Evolutionary conservation across 305 asterid genomes (phyloP), one percentile per base, ranked within the genome.

Genomic region (Striga hermonthica): DNA sequence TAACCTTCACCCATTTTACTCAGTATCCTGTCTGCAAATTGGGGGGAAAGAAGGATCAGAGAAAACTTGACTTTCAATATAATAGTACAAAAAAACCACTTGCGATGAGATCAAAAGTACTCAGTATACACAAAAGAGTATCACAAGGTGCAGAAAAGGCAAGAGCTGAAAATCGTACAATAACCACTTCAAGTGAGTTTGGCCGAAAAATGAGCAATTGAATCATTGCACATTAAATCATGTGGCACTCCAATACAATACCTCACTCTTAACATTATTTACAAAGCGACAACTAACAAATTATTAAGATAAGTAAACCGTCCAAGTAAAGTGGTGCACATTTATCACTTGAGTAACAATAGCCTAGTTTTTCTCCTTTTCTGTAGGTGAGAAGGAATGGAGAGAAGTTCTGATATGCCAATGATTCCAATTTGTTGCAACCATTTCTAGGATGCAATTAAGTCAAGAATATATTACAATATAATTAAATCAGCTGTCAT

Each of bases 1-100:
- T 79, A 77, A 91, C 98, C 98, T 91, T 88, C 96, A 13, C 98
- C 98, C 94, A 87, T 80, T 83, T 90, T 90, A 81, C 95, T 77
- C 63, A 87, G 85, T 78, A 90, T 90, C 76, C 91, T 82, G 69
- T 87, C 97, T 90, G 95, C 82, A 79, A 74, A 68, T 61, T 60
- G 66, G 72, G 70, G 65, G 68, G 67, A 50, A 62, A 14, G 56
- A 67, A 62, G 41, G 62, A 71, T 77, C 67, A 70, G 73, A 72
- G 16, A 52, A 28, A n/a, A 40, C 39, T 2, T 48, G 52, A 14
- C 14, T 4, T 50, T 65, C 10, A 59, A 6, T 36, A 3, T 7
- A 34, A 56, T 45, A 8, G 16, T 68, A 62, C 14, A 39, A 58
- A 44, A n/a, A 58, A 11, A 47, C 45, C 66, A 75, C 36, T 28